Conservation (phyloP, 331 rosid species). For the Quercus tomentella region DNA sequence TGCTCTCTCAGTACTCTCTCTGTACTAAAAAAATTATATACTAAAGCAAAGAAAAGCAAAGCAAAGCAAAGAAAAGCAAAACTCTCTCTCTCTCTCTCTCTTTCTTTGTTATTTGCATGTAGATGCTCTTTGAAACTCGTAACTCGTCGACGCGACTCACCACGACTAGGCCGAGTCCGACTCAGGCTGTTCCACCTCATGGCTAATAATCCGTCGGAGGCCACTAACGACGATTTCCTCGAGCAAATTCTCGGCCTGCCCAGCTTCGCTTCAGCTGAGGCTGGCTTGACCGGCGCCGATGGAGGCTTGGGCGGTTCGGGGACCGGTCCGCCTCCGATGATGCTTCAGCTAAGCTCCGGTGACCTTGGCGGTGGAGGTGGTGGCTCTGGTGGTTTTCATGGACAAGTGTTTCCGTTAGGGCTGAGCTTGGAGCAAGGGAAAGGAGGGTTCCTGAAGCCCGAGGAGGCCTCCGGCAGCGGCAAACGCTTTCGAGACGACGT, state of each 20-base stretch:
- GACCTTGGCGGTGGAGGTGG: constrained; percentile 44
- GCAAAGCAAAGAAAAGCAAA: constrained; percentile 1
- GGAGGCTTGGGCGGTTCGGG: constrained; percentile 38
- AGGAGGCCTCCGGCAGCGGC: constrained; percentile 85
- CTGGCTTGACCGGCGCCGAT: constrained; percentile 47
- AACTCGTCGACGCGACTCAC: constrained; percentile 24
- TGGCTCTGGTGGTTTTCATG: constrained; percentile 48
- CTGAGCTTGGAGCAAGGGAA: constrained; percentile 86
- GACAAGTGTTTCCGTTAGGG: constrained; percentile 71
- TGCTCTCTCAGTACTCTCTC: constrained; percentile 13
- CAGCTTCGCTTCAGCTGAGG: constrained; percentile 59
- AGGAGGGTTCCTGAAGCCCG: constrained; percentile 62
- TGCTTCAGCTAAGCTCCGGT: constrained; percentile 81
- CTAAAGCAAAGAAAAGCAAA: neutral
- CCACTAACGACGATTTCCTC: constrained; percentile 79
- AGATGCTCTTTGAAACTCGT: constrained; percentile 26
- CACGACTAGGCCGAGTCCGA: constrained; percentile 9
- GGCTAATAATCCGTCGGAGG: constrained; percentile 79
- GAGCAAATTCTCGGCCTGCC: constrained; percentile 89
- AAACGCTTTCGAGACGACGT: constrained; percentile 74
- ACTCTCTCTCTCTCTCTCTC: neutral
- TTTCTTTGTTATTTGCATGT: constrained; percentile 34
- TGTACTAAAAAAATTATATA: neutral
- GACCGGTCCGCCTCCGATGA: constrained; percentile 46
- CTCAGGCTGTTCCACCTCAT: constrained; percentile 22